These are phyloP conservation scores for Ampelocalamus luodianensis DNA, from an alignment of 176 grass and related monocot species.

Conservation along the genomic window DNA sequence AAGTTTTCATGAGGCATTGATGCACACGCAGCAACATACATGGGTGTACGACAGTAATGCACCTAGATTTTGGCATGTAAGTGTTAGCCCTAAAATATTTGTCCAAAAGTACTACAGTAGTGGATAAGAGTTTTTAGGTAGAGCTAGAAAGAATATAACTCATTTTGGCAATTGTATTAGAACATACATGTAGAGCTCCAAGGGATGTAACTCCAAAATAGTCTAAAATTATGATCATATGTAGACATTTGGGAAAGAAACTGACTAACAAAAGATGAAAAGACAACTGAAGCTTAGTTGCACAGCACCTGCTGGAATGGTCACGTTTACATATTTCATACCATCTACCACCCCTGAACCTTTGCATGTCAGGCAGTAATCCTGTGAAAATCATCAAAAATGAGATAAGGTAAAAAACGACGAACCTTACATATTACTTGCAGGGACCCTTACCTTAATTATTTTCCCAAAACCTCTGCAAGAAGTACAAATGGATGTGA, in stretches of 20 bases:
- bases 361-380: constrained; percentile 80
- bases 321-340: constrained; percentile 78
- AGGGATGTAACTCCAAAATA: constrained; percentile 6
- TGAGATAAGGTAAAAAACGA: constrained; percentile 36
- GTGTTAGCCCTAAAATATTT: background rate
- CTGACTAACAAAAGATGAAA: background rate
- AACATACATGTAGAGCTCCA: background rate
- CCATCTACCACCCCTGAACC: constrained; percentile 79
- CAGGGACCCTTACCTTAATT: constrained; percentile 74
- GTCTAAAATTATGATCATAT: constrained; percentile 26
- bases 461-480: constrained; percentile 86
- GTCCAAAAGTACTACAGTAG: constrained; percentile 16
- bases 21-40: background rate
- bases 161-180: background rate
- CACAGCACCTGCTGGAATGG: constrained; percentile 79
- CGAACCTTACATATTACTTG: constrained; percentile 12
- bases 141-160: constrained; percentile 6
- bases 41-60: background rate
- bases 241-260: constrained; percentile 26
- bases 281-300: constrained; percentile 35
- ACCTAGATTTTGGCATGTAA: constrained; percentile 13
- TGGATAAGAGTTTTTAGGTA: constrained; percentile 2
- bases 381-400: constrained; percentile 53
- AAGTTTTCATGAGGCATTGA: constrained; percentile 8
- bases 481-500: constrained; percentile 73